Base-by-base conservation (phyloP, 2,329 filamentous ascomycete genomes). In the Fusarium setosum region DNA sequence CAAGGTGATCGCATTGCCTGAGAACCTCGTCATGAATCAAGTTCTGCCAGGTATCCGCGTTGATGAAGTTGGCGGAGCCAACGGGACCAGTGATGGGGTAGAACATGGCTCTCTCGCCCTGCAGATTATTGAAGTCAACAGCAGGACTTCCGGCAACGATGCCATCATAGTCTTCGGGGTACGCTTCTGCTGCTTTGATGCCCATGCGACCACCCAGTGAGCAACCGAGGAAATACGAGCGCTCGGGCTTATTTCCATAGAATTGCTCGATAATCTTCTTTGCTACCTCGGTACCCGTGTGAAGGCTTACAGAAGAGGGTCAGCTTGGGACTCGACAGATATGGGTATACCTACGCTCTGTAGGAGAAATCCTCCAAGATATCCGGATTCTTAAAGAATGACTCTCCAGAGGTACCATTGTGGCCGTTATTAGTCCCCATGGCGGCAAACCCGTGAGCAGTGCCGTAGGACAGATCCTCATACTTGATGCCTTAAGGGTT, bases 171-270 rank as follows among this genome's bases (percentile, higher is more conserved):
- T 88, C 85, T 0, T 82, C 76, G 0, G 87, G 85, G 60, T 82
- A 88, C 13, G 75, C 69, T 64, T 89, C 81, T 0, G 84, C 81
- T 7, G 82, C 81, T 52, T 84, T 84, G 31, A 87, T 75, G 4
- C 85, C 87, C 75, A 89, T 85, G 0, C 87, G 79, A 1, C 88
- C 87, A 7, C 88, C 88, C 0, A 85, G 83, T 0, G 85, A 88
- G 68, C 87, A 89, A 8, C 87, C 87, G 3, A 83, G 69, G 61
- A 83, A 89, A 73, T 89, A 89, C 1, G 80, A 82, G 51, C 81
- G 83, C 1, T 74, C 72, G 1, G 77, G 71, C 0, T 24, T 5
- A 4, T 56, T 60, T 3, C 74, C 74, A 67, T 88, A 89, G 72
- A 85, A 86, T 1, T 47, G n/a, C 18, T 59, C 37, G 1, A 67